A percentile compares a stretch with the other conserved stretches of the same genome.
These are phyloP conservation scores for Sporothrix mexicana DNA, from an alignment of 2,329 filamentous ascomycete species.

Conservation along the genomic window DNA sequence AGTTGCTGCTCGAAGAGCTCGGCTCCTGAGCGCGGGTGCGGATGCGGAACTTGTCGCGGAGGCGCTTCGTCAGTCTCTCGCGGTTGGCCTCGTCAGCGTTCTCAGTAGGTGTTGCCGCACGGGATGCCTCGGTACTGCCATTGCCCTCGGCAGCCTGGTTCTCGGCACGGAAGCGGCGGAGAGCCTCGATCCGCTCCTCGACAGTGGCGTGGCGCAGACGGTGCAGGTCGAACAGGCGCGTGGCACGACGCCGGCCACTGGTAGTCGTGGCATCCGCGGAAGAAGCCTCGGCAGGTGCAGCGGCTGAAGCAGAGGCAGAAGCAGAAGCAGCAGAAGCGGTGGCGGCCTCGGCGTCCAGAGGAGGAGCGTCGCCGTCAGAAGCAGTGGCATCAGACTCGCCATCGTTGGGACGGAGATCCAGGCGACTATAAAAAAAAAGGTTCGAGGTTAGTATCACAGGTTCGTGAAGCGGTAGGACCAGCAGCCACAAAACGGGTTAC, in stretches of 20 bases:
- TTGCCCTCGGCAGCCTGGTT: conserved; percentile 42
- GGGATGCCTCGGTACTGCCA: conserved; percentile 4
- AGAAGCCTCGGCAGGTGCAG: conserved; percentile 21
- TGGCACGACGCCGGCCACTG: conserved; percentile 49
- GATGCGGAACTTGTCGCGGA: conserved; percentile 61
- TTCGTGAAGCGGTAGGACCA: neutral
- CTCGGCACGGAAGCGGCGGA: conserved; percentile 57
- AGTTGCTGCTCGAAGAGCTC: conserved; percentile 22
- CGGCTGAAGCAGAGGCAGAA: conserved; percentile 43
- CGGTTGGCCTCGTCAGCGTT: conserved; percentile 48
- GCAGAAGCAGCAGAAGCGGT: conserved; percentile 43
- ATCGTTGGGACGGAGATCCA: conserved; percentile 55
- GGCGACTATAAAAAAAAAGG: conserved; percentile 50
- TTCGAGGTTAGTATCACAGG: conserved; percentile 8
- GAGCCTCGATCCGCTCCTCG: conserved; percentile 66
- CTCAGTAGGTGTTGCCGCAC: conserved; percentile 37
- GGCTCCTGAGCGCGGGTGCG: conserved; percentile 53
- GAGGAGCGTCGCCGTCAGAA: conserved; percentile 46
- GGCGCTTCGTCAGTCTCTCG: conserved; percentile 54
- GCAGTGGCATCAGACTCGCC: conserved; percentile 38
- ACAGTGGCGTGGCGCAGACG: conserved; percentile 63
- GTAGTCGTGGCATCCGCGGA: conserved; percentile 39
- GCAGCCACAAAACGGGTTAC: neutral
- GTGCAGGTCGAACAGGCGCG: conserved; percentile 62
- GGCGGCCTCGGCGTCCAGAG: conserved; percentile 49